These are phyloP conservation scores for Endoconidiophora polonica DNA, from an alignment of 2,329 filamentous ascomycete species.

Conservation along the genomic window DNA sequence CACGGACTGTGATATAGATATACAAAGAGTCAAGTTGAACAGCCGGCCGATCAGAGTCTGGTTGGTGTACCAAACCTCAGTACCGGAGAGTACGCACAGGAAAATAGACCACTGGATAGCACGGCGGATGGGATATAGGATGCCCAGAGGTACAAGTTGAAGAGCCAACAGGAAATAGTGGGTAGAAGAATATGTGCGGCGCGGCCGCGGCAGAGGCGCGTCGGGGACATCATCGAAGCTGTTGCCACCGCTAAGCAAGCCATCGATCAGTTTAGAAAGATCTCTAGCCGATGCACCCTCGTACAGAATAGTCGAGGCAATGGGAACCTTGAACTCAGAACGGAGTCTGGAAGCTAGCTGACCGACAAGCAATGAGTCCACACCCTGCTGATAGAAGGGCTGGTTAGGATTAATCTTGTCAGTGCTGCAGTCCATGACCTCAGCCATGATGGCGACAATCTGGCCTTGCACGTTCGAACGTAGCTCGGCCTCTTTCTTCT, in stretches of 20 bases:
- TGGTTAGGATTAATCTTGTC: conserved; percentile 24
- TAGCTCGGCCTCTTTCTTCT: conserved; percentile 16
- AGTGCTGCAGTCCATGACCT: conserved; percentile 25
- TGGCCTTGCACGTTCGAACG: conserved; percentile 20
- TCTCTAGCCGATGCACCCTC: conserved; percentile 27
- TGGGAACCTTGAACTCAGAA: conserved; percentile 29
- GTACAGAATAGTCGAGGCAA: conserved; percentile 36
- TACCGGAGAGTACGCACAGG: conserved; percentile 28
- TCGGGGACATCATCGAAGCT: conserved; percentile 9
- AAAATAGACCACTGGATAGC: conserved; percentile 37
- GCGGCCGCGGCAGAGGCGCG: conserved; percentile 20
- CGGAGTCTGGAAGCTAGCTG: conserved; percentile 33
- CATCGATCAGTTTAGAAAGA: conserved; percentile 25
- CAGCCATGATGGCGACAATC: conserved; percentile 27
- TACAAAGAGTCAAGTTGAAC: conserved; percentile 29
- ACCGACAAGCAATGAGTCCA: conserved; percentile 37
- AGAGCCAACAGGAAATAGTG: conserved; percentile 30
- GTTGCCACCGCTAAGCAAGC: conserved; percentile 13
- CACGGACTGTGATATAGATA: conserved; percentile 25
- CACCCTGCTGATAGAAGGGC: conserved; percentile 36
- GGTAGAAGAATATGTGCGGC: conserved; percentile 30
- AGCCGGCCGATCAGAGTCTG: conserved; percentile 27
- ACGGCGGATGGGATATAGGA: conserved; percentile 34
- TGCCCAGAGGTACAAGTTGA: conserved; percentile 31
- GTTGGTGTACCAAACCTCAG: conserved; percentile 25